These are phyloP conservation scores for Nematodospora anomalae DNA, from an alignment of 1,139 yeast species.

Conservation along the genomic window DNA sequence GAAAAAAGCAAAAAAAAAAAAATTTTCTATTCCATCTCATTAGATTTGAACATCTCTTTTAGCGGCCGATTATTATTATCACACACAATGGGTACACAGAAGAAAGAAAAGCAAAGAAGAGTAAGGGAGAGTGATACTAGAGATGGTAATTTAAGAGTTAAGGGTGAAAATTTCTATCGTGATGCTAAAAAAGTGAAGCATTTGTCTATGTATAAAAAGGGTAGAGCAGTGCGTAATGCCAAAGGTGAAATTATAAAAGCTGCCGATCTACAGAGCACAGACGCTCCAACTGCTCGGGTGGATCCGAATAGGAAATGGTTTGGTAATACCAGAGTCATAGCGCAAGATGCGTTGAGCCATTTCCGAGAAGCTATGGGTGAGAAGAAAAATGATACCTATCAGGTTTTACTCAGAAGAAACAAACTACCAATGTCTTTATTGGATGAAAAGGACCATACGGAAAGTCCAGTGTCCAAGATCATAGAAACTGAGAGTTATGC, in stretches of 20 bases:
- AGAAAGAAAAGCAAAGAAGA: conserved; percentile 88
- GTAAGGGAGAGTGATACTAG: conserved; percentile 76
- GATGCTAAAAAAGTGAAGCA: conserved; percentile 93
- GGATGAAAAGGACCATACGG: conserved; percentile 76
- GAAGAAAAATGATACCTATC: conserved; percentile 81
- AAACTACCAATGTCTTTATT: conserved; percentile 93
- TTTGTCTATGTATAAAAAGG: conserved; percentile 89
- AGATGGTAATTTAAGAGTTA: conserved; percentile 89
- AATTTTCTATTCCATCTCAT: no score
- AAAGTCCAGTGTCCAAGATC: conserved; percentile 76
- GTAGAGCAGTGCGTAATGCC: conserved; percentile 83
- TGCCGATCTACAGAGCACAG: conserved; percentile 85
- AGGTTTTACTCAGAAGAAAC: conserved; percentile 83
- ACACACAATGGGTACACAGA: conserved; percentile 85
- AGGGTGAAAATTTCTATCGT: conserved; percentile 94
- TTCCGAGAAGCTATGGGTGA: conserved; percentile 94
- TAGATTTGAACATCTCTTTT: no score
- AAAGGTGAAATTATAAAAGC: conserved; percentile 85
- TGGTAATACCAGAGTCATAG: conserved; percentile 94
- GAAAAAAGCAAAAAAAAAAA: no score
- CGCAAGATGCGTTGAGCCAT: conserved; percentile 93
- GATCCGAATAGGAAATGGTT: conserved; percentile 98
- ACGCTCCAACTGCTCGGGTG: conserved; percentile 87
- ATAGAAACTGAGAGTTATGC: conserved; percentile 85
- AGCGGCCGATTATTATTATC: no score